Conservation (phyloP, 2,329 filamentous ascomycete genomes). For the Trichothecium roseum region DNA sequence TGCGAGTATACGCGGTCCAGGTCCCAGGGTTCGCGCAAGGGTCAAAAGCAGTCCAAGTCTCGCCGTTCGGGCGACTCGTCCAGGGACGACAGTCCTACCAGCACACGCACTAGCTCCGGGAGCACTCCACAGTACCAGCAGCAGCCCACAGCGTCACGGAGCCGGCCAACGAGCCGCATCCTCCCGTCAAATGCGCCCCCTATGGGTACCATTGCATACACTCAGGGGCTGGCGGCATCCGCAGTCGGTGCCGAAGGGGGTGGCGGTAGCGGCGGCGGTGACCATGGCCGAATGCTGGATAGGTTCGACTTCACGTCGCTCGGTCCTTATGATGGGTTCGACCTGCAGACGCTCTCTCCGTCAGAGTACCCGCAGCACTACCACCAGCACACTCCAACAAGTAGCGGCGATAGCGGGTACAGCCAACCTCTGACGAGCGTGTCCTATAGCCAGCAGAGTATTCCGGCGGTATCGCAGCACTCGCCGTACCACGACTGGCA, state of each 20-base stretch:
- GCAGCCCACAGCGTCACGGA: slow-evolving; percentile 1
- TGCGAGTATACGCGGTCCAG: slow-evolving; percentile 25
- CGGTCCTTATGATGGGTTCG: slow-evolving; percentile 19
- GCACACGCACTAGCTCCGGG: slow-evolving; percentile 5
- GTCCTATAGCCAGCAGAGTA: no score
- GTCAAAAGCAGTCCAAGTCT: slow-evolving; percentile 11
- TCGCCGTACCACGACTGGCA: no score
- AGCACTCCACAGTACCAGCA: background rate
- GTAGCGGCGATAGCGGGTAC: slow-evolving; percentile 2
- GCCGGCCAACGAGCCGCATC: background rate
- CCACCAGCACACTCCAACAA: background rate
- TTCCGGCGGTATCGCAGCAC: no score
- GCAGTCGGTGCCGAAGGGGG: slow-evolving; percentile 5
- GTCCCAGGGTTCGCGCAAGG: slow-evolving; percentile 18
- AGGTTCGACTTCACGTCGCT: slow-evolving; percentile 17
- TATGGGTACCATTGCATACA: background rate
- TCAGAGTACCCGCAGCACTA: slow-evolving; percentile 2
- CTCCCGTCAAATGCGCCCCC: background rate
- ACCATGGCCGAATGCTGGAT: slow-evolving; percentile 12
- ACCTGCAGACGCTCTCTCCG: slow-evolving; percentile 6
- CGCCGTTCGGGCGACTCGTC: background rate
- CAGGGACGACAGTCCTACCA: slow-evolving; percentile 10
- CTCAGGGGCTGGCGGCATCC: slow-evolving; percentile 10
- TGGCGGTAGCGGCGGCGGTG: slow-evolving; percentile 6
- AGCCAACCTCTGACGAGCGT: no score